phyloP scores from a whole-genome alignment of 2,329 filamentous ascomycete genomes.

The Geosmithia morbida region DNA sequence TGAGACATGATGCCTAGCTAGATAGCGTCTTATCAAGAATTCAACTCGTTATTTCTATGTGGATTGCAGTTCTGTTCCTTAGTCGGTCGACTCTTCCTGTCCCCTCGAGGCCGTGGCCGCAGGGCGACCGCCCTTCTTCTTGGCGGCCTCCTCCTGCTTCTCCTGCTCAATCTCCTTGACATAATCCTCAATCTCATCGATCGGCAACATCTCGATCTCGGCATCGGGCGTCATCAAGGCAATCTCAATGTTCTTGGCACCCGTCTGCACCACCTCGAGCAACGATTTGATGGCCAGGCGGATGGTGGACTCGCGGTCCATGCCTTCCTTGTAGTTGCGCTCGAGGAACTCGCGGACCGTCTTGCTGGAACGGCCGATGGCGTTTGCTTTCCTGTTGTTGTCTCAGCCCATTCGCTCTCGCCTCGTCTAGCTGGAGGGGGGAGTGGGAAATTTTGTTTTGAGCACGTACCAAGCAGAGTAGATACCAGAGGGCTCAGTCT shows the following conservation, averaged over 20 bases:
- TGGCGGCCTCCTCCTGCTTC: conserved; percentile 96
- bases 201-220: conserved; percentile 79
- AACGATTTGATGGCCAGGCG: conserved; percentile 96
- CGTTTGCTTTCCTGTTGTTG: conserved; percentile 81
- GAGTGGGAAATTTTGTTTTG: background rate
- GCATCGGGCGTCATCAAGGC: conserved; percentile 94
- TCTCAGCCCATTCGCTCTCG: background rate
- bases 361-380: conserved; percentile 96
- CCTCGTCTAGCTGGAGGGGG: conserved; percentile 5
- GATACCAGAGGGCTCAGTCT: conserved; percentile 98
- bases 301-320: conserved; percentile 93
- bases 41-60: conserved; percentile 12
- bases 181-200: conserved; percentile 91
- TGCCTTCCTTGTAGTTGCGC: conserved; percentile 95
- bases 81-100: conserved; percentile 24
- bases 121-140: conserved; percentile 78
- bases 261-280: conserved; percentile 94
- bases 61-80: conserved; percentile 7
- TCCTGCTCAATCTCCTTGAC: conserved; percentile 99
- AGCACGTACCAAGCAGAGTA: conserved; percentile 83
- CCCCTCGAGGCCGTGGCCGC: conserved; percentile 62
- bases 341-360: conserved; percentile 97
- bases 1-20: conserved; percentile 8
- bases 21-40: no score
- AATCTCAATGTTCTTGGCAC: conserved; percentile 99